Evolutionary conservation across 441 rosid genomes (phyloP), one percentile per base, ranked within the genome.

Genomic region (Arabidopsis lyrata): DNA sequence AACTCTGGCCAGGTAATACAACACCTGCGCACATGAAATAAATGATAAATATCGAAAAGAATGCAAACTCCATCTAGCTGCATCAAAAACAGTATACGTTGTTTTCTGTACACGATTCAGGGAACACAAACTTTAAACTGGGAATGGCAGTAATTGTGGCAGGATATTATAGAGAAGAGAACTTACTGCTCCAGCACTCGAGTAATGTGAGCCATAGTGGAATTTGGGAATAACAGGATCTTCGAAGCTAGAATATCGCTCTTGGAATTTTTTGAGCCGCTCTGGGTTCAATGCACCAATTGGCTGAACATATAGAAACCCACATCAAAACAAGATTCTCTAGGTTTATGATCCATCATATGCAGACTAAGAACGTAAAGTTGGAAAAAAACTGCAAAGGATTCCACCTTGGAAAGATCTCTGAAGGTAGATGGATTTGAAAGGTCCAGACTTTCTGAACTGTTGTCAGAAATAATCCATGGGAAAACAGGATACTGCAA

Each of bases 401-500:
- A 65, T 74, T 73, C 71, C 61, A 96, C 99, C 99, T 94, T 96
- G 70, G 98, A 94, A 72, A 96, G 98, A 86, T 96, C 99, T 74
- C 99, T 86, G 77, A 83, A 96, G 78, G 91, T 86, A 74, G 94
- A 86, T 67, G 99, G 90, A 81, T 89, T 85, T 55, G 92, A 77
- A 83, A 96, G 91, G 82, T 96, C 93, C 81, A 96, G 77, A 80
- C 32, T 83, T 82, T 87, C 83, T 39, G 99, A 94, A 76, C 68
- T 81, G 83, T 92, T 88, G 81, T 96, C 92, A 75, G 98, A 86
- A 57, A 94, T 93, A 79, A 96, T 84, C 99, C 99, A 96, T 18
- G 99, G 99, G 78, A 96, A 96, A 79, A 96, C 99, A 74, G 99
- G 99, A 86, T 96, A 96, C 99, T 96, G 93, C 86, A 86, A 62